phyloP scores from a whole-genome alignment of 768 basidiomycete species.

The Mycena galericulata region DNA sequence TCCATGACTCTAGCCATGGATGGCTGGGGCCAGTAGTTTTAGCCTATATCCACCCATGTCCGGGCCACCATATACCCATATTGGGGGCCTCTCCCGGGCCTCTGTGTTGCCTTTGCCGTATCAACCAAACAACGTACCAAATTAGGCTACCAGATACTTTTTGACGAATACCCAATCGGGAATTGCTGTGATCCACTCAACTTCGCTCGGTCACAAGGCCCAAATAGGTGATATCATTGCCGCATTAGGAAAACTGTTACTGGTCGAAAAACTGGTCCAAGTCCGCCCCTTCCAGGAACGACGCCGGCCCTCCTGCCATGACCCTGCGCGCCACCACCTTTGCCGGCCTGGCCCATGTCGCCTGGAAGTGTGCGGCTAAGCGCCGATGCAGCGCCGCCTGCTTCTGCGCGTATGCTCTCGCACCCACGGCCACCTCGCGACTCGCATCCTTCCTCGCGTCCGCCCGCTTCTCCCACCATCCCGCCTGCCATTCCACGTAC shows the following conservation, averaged over 20 bases:
- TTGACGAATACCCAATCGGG: too few relatives aligned
- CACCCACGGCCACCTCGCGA: background rate
- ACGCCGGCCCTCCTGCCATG: background rate
- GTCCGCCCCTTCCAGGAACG: background rate
- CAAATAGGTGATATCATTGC: background rate
- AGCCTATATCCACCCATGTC: background rate
- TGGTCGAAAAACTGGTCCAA: background rate
- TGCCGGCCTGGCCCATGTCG: background rate
- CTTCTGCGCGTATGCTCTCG: background rate
- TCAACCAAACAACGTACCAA: background rate
- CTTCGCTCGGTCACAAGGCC: background rate
- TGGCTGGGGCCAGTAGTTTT: background rate
- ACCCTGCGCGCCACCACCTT: background rate
- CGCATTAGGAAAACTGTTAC: background rate
- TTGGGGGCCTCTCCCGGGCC: background rate
- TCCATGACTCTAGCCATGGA: background rate
- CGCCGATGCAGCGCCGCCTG: background rate
- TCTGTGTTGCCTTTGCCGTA: background rate
- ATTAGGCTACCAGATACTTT: background rate
- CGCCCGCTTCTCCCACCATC: background rate
- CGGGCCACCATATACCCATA: background rate
- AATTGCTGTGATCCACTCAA: too few relatives aligned
- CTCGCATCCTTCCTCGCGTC: background rate
- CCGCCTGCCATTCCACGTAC: background rate
- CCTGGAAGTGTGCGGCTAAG: background rate